Evolutionary conservation across 1,139 yeast genomes (phyloP).

Genomic region (Pichia sp.): DNA sequence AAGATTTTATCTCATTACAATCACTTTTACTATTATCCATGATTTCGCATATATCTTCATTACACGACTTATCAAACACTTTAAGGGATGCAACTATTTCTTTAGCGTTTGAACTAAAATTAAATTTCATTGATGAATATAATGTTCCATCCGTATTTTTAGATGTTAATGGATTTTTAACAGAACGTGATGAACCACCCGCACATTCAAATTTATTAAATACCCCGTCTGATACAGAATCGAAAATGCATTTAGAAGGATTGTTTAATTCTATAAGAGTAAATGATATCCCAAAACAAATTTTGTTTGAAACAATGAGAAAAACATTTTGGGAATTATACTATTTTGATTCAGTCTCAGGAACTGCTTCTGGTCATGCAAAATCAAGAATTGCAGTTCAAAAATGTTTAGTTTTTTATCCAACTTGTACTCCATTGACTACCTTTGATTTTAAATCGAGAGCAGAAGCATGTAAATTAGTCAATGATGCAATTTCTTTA

Average conservation of each 20-base stretch:
- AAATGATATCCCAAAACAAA: slow-evolving; percentile 22
- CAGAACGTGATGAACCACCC: slow-evolving; percentile 14
- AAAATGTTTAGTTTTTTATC: slow-evolving; percentile 33
- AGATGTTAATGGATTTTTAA: slow-evolving; percentile 29
- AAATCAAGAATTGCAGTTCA: slow-evolving; percentile 35
- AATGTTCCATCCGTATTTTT: slow-evolving; percentile 23
- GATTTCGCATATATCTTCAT: slow-evolving; percentile 41
- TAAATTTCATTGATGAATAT: slow-evolving; percentile 34
- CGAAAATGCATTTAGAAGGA: slow-evolving; percentile 15
- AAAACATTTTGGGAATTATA: slow-evolving; percentile 45
- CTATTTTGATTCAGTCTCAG: slow-evolving; percentile 44
- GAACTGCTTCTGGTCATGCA: slow-evolving; percentile 47
- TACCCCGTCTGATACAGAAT: slow-evolving; percentile 20
- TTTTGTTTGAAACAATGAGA: slow-evolving; percentile 34
- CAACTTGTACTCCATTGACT: slow-evolving; percentile 31
- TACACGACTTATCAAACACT: slow-evolving; percentile 38
- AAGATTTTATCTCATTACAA: slow-evolving; percentile 40
- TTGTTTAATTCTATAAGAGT: slow-evolving; percentile 28
- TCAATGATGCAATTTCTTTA: slow-evolving; percentile 42
- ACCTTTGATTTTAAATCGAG: slow-evolving; percentile 43
- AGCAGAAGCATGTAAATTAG: slow-evolving; percentile 41
- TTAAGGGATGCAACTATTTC: slow-evolving; percentile 37
- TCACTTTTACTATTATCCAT: slow-evolving; percentile 35
- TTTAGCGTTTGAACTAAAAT: slow-evolving; percentile 32
- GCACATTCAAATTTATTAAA: slow-evolving; percentile 8